Conservation (phyloP, 2,329 filamentous ascomycete species). For the Penicillium sp. region DNA sequence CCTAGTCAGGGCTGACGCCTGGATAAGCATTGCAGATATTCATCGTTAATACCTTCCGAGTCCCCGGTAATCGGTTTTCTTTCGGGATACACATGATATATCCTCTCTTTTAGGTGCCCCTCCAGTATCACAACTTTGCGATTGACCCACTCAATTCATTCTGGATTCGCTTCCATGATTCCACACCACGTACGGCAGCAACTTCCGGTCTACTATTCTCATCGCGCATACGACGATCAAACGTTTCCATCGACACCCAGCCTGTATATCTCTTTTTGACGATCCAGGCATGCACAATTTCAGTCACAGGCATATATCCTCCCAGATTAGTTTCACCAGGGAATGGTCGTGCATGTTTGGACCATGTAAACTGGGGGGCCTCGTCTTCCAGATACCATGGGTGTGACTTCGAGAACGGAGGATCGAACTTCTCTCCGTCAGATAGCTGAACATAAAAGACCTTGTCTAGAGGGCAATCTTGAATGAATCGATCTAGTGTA, state of each 20-base stretch:
- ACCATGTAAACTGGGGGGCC: conserved; percentile 35
- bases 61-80: too few relatives aligned
- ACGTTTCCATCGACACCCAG: conserved; percentile 40
- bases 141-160: background rate
- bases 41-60: too few relatives aligned
- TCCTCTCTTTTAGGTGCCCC: too few relatives aligned
- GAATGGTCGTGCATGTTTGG: conserved; percentile 36
- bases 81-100: too few relatives aligned
- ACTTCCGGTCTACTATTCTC: conserved; percentile 15
- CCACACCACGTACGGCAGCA: conserved; percentile 24
- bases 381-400: conserved; percentile 35
- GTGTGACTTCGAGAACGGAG: conserved; percentile 34
- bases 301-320: conserved; percentile 32
- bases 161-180: conserved; percentile 19
- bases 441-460: conserved; percentile 43
- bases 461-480: conserved; percentile 30
- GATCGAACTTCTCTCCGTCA: conserved; percentile 39
- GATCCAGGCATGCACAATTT: conserved; percentile 35
- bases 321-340: conserved; percentile 33
- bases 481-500: conserved; percentile 28
- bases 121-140: background rate
- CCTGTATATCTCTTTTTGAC: conserved; percentile 33
- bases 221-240: conserved; percentile 35
- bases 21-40: too few relatives aligned
- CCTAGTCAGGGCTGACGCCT: too few relatives aligned